Evolutionary conservation across 495 filamentous ascomycete genomes (phyloP).

Genomic region (Podospora fimiseda): DNA sequence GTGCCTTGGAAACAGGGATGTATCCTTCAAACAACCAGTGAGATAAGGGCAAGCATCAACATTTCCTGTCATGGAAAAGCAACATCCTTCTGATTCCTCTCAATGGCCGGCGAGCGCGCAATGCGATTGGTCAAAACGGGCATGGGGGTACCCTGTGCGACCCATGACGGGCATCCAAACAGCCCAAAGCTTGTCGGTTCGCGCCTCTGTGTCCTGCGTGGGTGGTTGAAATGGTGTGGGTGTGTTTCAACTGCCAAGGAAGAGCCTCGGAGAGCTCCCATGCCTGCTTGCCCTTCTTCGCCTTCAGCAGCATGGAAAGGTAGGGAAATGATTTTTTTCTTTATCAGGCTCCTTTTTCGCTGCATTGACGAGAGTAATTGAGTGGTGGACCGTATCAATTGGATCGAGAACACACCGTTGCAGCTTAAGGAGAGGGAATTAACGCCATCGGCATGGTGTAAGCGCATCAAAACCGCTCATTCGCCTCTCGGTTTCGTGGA

Average conservation of each 20-base stretch:
- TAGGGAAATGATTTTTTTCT: not conserved
- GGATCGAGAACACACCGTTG: not conserved
- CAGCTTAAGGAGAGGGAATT: slow-evolving; percentile 5
- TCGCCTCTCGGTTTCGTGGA: not conserved
- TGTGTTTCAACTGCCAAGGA: slow-evolving; percentile 5
- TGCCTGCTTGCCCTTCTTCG: not conserved
- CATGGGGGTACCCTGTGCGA: slow-evolving; percentile 18
- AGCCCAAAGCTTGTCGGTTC: slow-evolving; percentile 23
- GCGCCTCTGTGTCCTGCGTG: slow-evolving; percentile 11
- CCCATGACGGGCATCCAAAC: slow-evolving; percentile 19
- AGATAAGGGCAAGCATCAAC: slow-evolving; percentile 4
- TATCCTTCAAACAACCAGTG: slow-evolving; percentile 3
- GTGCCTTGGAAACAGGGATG: slow-evolving; percentile 3
- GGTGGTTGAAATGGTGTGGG: not conserved
- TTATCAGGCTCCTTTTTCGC: not conserved
- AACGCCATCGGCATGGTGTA: not conserved
- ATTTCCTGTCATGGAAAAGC: not conserved
- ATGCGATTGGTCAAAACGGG: slow-evolving; percentile 6
- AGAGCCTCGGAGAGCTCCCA: not conserved
- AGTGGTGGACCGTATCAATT: not conserved
- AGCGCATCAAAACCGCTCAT: not conserved
- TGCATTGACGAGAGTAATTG: not conserved
- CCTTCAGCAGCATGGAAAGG: not conserved
- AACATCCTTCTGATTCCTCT: not conserved
- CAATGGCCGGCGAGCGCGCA: slow-evolving; percentile 13